Conservation (phyloP, 108 stramenopile genomes). For the Parmales sp. region DNA sequence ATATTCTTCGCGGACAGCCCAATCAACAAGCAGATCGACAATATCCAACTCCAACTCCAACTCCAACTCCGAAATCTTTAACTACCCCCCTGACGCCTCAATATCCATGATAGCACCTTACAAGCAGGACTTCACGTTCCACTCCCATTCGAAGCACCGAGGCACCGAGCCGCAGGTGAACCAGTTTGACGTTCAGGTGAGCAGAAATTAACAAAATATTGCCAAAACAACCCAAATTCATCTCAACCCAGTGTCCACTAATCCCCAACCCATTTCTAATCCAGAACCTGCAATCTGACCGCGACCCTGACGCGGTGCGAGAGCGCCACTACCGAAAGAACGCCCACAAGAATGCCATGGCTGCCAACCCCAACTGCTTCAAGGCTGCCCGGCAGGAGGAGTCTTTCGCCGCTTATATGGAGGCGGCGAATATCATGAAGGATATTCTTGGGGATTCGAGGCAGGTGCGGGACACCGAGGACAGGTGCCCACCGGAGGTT, state of each 20-base stretch:
- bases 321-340: not conserved
- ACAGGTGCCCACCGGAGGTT: not conserved
- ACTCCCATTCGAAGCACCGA: not conserved
- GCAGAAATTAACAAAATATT: too few relatives aligned
- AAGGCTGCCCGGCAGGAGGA: not conserved
- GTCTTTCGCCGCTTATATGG: not conserved
- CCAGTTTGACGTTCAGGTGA: not conserved
- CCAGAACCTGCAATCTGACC: not conserved
- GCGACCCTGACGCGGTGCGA: not conserved
- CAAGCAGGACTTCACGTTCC: conserved; percentile 1
- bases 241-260: too few relatives aligned
- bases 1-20: too few relatives aligned
- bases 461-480: not conserved
- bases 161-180: not conserved
- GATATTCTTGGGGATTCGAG: not conserved
- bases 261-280: too few relatives aligned
- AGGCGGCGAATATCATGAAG: conserved; percentile 11
- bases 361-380: not conserved
- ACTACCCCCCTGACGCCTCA: conserved; percentile 7
- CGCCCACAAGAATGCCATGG: not conserved
- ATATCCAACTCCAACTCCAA: too few relatives aligned
- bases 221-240: too few relatives aligned
- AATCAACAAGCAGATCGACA: too few relatives aligned
- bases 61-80: too few relatives aligned
- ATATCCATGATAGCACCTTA: conserved; percentile 1